Percentiles rank a stretch among this genome's conserved stretches.
These are phyloP conservation scores for Solanum chacoense DNA, from an alignment of 305 asterid species.

Conservation along the genomic window DNA sequence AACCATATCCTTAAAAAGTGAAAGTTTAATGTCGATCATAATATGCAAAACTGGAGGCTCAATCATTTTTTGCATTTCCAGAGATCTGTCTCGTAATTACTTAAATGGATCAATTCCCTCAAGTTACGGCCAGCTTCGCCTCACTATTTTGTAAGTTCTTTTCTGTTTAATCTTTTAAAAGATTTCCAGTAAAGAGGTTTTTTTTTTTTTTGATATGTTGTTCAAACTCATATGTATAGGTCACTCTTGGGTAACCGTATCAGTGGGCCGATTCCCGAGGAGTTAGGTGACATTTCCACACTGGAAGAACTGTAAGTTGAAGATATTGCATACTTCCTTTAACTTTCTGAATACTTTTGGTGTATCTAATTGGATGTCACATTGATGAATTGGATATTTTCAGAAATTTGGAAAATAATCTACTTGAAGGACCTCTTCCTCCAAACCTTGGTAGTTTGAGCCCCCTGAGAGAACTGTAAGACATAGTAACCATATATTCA, in stretches of 20 bases:
- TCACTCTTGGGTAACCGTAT: slow-evolving; percentile 69
- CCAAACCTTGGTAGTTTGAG: slow-evolving; percentile 50
- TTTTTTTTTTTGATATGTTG: background rate
- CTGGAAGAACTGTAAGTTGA: slow-evolving; percentile 56
- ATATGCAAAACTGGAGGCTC: background rate
- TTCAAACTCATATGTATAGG: slow-evolving; percentile 23
- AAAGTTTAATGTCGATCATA: background rate
- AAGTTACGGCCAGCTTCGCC: slow-evolving; percentile 34
- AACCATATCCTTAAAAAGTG: background rate
- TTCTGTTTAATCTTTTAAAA: background rate
- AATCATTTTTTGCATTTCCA: slow-evolving; percentile 13
- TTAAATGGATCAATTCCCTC: slow-evolving; percentile 69
- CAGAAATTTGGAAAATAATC: slow-evolving; percentile 65
- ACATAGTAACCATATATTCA: background rate
- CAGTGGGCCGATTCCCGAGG: slow-evolving; percentile 54
- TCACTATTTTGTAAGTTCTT: slow-evolving; percentile 42
- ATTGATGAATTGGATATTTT: slow-evolving; percentile 5
- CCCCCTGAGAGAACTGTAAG: slow-evolving; percentile 61
- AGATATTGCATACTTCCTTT: background rate
- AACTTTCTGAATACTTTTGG: background rate
- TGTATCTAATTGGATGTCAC: slow-evolving; percentile 9
- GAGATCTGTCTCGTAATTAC: slow-evolving; percentile 69
- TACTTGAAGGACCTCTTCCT: slow-evolving; percentile 76
- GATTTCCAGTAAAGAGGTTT: background rate
- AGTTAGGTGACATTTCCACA: slow-evolving; percentile 58